phyloP scores from a whole-genome alignment of 805 yeast genomes.

The Suhomyces tanzawaensis region DNA sequence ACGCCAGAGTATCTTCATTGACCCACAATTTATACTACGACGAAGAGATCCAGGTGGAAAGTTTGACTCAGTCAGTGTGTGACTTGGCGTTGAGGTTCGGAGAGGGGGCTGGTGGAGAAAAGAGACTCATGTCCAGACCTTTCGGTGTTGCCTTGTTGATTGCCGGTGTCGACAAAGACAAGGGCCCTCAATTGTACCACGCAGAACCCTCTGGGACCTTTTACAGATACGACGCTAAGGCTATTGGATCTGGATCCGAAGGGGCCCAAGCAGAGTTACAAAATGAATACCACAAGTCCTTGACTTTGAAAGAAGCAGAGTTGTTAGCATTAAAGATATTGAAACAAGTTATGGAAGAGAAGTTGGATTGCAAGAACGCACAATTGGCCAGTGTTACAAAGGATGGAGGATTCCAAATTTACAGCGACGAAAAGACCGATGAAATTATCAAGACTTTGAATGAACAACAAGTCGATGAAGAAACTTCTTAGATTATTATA shows the following conservation, averaged over 20 bases:
- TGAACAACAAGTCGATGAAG: constrained; percentile 57
- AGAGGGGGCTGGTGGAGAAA: constrained; percentile 96
- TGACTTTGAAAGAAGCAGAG: constrained; percentile 92
- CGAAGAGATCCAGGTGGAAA: constrained; percentile 88
- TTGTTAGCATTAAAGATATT: constrained; percentile 80
- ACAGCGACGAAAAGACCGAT: constrained; percentile 78
- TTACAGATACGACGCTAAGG: constrained; percentile 96
- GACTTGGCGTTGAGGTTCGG: constrained; percentile 96
- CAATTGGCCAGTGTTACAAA: constrained; percentile 92
- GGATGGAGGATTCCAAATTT: constrained; percentile 81
- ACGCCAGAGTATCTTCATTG: constrained; percentile 86
- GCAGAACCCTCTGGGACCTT: constrained; percentile 99
- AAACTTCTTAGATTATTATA: constrained; percentile 5
- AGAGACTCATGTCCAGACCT: constrained; percentile 94
- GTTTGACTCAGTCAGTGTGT: constrained; percentile 94
- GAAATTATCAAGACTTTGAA: constrained; percentile 75
- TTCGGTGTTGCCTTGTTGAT: constrained; percentile 96
- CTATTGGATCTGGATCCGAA: constrained; percentile 97
- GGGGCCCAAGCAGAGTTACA: constrained; percentile 98
- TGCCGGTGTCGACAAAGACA: constrained; percentile 90
- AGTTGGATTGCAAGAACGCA: constrained; percentile 89
- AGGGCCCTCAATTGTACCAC: constrained; percentile 94
- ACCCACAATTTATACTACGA: constrained; percentile 88
- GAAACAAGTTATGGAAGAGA: constrained; percentile 99
- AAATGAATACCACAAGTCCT: constrained; percentile 90